Conservation (phyloP, 140 eudicot species). For the Oenanthe javanica region DNA sequence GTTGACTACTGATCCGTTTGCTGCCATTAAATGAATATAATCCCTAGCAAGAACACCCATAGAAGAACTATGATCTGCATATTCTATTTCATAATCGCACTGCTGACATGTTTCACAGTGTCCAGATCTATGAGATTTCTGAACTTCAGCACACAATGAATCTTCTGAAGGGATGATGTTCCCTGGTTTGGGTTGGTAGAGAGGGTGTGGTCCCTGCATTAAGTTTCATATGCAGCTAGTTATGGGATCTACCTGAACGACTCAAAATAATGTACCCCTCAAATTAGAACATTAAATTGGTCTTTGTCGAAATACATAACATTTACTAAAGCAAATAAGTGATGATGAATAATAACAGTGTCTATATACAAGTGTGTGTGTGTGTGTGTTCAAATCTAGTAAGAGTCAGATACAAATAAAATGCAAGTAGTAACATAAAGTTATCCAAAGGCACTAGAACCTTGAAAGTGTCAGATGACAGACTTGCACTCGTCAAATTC, state of each 20-base stretch:
- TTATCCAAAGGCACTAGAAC: not conserved
- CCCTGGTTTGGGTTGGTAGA: conserved; percentile 48
- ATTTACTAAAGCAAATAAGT: not conserved
- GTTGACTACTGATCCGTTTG: conserved; percentile 42
- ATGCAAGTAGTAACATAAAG: not conserved
- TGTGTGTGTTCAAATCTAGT: not conserved
- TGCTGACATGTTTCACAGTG: conserved; percentile 45
- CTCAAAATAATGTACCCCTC: conserved; percentile 3
- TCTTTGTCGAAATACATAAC: not conserved
- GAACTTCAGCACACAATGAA: conserved; percentile 56
- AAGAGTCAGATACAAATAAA: not conserved
- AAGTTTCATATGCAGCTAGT: conserved; percentile 11
- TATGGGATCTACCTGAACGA: not conserved
- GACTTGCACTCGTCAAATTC: not conserved
- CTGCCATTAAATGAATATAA: conserved; percentile 34
- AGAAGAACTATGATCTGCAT: conserved; percentile 79
- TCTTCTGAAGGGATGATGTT: conserved; percentile 47
- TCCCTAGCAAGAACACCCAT: conserved; percentile 79
- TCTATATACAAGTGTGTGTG: not conserved
- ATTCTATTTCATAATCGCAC: conserved; percentile 75
- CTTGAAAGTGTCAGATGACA: not conserved
- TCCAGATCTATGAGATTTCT: conserved; percentile 26
- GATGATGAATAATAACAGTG: not conserved
- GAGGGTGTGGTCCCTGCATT: conserved; percentile 76
- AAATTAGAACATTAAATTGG: not conserved